phyloP scores from a whole-genome alignment of 495 filamentous ascomycete genomes.

The Penicillium diatomitis region DNA sequence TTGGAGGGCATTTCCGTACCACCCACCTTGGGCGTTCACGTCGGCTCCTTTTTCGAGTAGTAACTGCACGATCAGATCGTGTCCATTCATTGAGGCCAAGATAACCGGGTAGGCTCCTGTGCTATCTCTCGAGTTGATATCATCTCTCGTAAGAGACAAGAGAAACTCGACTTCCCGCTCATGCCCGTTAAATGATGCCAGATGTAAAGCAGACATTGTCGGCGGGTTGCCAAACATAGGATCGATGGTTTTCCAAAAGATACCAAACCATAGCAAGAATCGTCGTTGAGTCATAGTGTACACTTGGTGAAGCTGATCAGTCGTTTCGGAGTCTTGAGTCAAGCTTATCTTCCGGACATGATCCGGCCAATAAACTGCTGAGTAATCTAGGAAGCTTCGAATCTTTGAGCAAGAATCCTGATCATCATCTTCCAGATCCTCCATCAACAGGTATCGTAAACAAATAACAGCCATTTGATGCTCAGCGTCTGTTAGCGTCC shows the following conservation, averaged over 20 bases:
- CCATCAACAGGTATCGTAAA: conserved; percentile 16
- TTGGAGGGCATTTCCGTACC: conserved; percentile 11
- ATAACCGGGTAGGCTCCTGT: too few species aligned
- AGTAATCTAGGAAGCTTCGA: conserved; percentile 14
- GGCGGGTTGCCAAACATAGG: too few species aligned
- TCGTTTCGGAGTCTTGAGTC: neutral
- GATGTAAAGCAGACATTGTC: too few species aligned
- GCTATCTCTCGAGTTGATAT: too few species aligned
- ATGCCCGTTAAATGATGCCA: too few species aligned
- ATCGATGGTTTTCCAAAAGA: conserved; percentile 12
- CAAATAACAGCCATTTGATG: conserved; percentile 13
- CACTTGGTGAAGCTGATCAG: conserved; percentile 3
- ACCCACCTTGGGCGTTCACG: neutral
- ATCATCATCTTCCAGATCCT: conserved; percentile 8
- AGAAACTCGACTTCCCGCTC: too few species aligned
- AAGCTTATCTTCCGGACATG: conserved; percentile 10
- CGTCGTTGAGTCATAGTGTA: conserved; percentile 2
- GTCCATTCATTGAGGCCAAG: too few species aligned
- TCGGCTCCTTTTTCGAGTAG: neutral
- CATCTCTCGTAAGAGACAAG: too few species aligned
- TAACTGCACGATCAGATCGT: conserved; percentile 1
- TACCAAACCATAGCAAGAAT: conserved; percentile 11
- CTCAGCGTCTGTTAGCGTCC: conserved; percentile 8
- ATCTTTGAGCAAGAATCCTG: neutral
- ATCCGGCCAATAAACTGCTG: conserved; percentile 17